phyloP scores from a whole-genome alignment of 495 filamentous ascomycete species.

The Lophiostoma macrostomum region DNA sequence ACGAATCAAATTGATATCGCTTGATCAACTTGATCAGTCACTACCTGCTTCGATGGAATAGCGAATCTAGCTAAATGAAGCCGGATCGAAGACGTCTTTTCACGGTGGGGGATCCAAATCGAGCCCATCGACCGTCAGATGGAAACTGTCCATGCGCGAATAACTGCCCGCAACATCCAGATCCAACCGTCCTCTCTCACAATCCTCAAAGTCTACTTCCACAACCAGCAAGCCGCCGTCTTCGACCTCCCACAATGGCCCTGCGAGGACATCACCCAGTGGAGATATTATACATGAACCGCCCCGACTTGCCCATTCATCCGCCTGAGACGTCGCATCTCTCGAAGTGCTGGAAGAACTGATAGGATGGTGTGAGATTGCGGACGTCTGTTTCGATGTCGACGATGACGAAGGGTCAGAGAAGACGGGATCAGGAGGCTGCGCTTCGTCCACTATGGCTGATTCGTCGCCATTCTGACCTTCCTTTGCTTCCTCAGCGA shows the following conservation, averaged over 20 bases:
- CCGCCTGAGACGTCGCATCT: conserved; percentile 2
- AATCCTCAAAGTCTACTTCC: conserved; percentile 62
- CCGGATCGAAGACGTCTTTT: neutral
- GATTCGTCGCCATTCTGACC: conserved; percentile 34
- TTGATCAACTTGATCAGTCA: no score
- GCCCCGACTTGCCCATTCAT: conserved; percentile 61
- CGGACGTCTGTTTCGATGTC: no score
- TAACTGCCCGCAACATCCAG: conserved; percentile 75
- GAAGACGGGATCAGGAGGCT: no score
- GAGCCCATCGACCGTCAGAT: conserved; percentile 69
- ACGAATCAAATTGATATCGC: no score
- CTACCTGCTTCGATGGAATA: no score
- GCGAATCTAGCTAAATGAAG: no score
- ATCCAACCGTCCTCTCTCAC: conserved; percentile 59
- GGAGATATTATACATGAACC: conserved; percentile 82
- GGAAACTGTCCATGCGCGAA: conserved; percentile 79
- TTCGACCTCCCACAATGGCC: conserved; percentile 81
- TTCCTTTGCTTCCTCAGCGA: conserved; percentile 10
- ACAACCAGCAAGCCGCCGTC: conserved; percentile 50
- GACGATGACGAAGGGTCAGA: no score
- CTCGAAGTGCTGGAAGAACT: neutral
- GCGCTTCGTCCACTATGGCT: conserved; percentile 16
- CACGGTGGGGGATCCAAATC: conserved; percentile 72
- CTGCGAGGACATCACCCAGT: conserved; percentile 69
- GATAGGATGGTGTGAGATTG: neutral